A percentile compares a stretch with the other conserved stretches of the same genome.
Evolutionary conservation across 768 basidiomycete species (phyloP).

Genomic region (Tylopilus vinaceipallidus): DNA sequence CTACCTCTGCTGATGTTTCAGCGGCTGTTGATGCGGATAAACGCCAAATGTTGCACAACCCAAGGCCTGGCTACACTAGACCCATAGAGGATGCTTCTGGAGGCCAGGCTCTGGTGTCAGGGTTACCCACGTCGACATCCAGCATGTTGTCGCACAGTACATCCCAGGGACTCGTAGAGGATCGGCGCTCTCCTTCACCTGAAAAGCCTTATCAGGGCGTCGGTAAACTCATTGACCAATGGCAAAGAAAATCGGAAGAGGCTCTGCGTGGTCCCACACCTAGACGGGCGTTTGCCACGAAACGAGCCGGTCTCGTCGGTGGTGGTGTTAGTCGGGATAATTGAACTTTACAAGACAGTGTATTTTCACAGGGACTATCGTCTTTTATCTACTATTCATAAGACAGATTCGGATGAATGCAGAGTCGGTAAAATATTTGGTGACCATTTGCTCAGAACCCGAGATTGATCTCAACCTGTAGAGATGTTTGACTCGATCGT

Average conservation of each 20-base stretch:
- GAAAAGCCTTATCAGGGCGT: slow-evolving; percentile 82
- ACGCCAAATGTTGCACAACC: slow-evolving; percentile 11
- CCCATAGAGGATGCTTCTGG: slow-evolving; percentile 16
- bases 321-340: slow-evolving; percentile 21
- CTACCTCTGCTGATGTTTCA: slow-evolving; percentile 8
- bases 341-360: slow-evolving; percentile 12
- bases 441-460: not conserved
- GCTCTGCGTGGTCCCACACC: slow-evolving; percentile 32
- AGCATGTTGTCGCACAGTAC: slow-evolving; percentile 20
- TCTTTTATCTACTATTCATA: slow-evolving; percentile 6
- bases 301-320: slow-evolving; percentile 38
- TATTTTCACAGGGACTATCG: slow-evolving; percentile 6
- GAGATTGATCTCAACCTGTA: slow-evolving; percentile 12
- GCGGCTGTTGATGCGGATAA: slow-evolving; percentile 20
- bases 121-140: slow-evolving; percentile 21
- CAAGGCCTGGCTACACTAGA: slow-evolving; percentile 16
- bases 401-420: not conserved
- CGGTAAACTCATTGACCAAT: slow-evolving; percentile 81
- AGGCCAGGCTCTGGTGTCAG: slow-evolving; percentile 19
- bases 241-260: slow-evolving; percentile 79
- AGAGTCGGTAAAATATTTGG: not conserved
- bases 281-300: slow-evolving; percentile 40
- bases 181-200: slow-evolving; percentile 57
- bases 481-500: not conserved
- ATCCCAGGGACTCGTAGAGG: slow-evolving; percentile 23